phyloP scores from a whole-genome alignment of 441 rosid species.

The Arabidopsis hybrid region DNA sequence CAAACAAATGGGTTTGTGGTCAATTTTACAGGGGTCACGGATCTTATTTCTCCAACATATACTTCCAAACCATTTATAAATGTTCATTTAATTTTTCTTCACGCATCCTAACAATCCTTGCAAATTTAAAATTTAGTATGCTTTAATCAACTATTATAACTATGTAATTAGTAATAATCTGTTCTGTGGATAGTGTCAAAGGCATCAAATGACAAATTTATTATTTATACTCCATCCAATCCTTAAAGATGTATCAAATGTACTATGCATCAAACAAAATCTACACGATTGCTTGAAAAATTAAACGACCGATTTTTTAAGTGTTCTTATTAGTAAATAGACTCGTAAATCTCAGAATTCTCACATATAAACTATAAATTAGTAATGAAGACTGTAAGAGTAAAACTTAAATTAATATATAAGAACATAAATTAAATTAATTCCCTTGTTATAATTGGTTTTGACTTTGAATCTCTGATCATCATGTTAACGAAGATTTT shows the following conservation, averaged over 20 bases:
- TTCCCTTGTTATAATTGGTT: background rate
- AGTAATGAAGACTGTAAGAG: too few relatives aligned
- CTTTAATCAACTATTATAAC: background rate
- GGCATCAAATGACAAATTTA: background rate
- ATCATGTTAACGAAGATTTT: constrained; percentile 3
- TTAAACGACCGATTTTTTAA: too few relatives aligned
- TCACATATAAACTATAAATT: background rate
- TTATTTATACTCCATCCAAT: too few relatives aligned
- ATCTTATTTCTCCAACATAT: constrained; percentile 29
- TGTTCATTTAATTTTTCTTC: background rate
- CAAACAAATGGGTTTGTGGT: constrained; percentile 38
- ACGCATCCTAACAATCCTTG: background rate
- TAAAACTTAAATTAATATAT: background rate
- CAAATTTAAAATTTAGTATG: background rate
- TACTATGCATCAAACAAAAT: too few relatives aligned
- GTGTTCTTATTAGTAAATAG: background rate
- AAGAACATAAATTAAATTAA: background rate
- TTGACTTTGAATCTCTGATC: constrained; percentile 8
- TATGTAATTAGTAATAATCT: background rate
- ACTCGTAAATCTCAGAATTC: background rate
- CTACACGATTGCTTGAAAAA: too few relatives aligned
- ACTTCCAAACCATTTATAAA: constrained; percentile 33
- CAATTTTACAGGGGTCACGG: constrained; percentile 45
- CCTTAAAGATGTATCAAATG: too few relatives aligned
- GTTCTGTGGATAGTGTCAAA: background rate